phyloP scores from a whole-genome alignment of 108 stramenopile genomes.

The Cylindrotheca closterium region DNA sequence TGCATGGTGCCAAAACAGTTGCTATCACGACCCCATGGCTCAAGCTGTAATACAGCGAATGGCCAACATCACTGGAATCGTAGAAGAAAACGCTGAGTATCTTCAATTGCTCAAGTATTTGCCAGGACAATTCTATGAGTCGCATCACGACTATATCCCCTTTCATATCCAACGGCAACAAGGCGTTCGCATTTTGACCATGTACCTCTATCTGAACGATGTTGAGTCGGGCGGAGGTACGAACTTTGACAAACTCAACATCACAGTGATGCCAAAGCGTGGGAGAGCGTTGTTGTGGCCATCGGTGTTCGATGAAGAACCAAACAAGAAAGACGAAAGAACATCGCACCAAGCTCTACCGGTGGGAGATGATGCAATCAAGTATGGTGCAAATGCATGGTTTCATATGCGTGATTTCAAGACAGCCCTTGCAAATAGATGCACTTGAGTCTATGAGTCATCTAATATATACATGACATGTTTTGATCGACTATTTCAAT shows the following conservation, averaged over 20 bases:
- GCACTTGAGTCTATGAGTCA: too few species aligned
- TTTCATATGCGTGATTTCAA: constrained; percentile 73
- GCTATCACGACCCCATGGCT: constrained; percentile 52
- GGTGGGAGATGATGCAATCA: constrained; percentile 64
- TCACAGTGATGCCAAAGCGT: constrained; percentile 77
- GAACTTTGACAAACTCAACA: constrained; percentile 57
- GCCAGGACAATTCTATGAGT: constrained; percentile 1
- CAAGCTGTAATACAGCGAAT: constrained; percentile 48
- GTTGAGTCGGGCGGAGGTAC: constrained; percentile 91
- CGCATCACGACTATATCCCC: background rate
- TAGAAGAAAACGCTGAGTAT: constrained; percentile 62
- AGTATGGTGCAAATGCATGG: constrained; percentile 60
- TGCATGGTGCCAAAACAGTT: constrained; percentile 72
- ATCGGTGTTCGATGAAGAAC: constrained; percentile 62
- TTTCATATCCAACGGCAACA: constrained; percentile 17
- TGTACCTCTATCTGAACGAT: constrained; percentile 89
- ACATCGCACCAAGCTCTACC: constrained; percentile 85
- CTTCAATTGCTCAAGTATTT: constrained; percentile 42
- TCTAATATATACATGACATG: too few species aligned
- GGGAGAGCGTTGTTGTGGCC: constrained; percentile 89
- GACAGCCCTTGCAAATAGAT: constrained; percentile 1
- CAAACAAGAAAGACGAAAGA: constrained; percentile 58
- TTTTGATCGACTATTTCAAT: too few species aligned
- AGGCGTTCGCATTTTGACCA: constrained; percentile 83
- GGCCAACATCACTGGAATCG: constrained; percentile 52